A percentile compares a stretch with the other conserved stretches of the same genome.
These are phyloP conservation scores for Psidium guajava DNA, from an alignment of 345 rosid genomes.

Conservation along the genomic window DNA sequence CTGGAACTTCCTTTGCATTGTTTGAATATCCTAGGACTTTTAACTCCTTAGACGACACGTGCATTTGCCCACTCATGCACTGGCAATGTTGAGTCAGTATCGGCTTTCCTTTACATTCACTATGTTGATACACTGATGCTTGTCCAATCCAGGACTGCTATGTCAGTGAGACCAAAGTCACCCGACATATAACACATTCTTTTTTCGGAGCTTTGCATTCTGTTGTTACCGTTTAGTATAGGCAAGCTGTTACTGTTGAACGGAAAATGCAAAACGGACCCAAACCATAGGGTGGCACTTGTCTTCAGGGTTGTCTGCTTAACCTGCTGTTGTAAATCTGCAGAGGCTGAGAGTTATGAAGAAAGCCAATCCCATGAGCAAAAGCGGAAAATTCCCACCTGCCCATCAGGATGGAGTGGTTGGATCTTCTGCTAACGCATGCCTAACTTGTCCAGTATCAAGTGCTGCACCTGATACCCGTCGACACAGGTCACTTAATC, in stretches of 20 bases:
- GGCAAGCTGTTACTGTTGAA: neutral
- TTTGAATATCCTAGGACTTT: neutral
- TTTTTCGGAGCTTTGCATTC: neutral
- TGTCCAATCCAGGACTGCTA: neutral
- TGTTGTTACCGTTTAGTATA: neutral
- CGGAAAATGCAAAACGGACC: neutral
- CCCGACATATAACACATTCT: neutral
- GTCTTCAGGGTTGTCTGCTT: neutral
- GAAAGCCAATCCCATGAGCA: conserved; percentile 61
- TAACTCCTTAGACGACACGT: neutral
- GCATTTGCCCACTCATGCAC: neutral
- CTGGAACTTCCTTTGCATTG: neutral
- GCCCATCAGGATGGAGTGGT: conserved; percentile 87
- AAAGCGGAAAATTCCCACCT: conserved; percentile 95
- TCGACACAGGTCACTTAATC: neutral
- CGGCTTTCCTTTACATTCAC: neutral
- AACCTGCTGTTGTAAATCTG: neutral
- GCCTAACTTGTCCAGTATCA: neutral
- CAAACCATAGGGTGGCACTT: neutral
- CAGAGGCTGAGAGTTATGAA: conserved; percentile 48
- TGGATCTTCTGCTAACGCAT: conserved; percentile 9
- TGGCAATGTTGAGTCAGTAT: neutral
- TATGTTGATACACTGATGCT: neutral
- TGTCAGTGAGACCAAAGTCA: neutral
- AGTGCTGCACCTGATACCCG: neutral